Evolutionary conservation across 352 stramenopile genomes (phyloP).

Genomic region (Blastocystis sp.): DNA sequence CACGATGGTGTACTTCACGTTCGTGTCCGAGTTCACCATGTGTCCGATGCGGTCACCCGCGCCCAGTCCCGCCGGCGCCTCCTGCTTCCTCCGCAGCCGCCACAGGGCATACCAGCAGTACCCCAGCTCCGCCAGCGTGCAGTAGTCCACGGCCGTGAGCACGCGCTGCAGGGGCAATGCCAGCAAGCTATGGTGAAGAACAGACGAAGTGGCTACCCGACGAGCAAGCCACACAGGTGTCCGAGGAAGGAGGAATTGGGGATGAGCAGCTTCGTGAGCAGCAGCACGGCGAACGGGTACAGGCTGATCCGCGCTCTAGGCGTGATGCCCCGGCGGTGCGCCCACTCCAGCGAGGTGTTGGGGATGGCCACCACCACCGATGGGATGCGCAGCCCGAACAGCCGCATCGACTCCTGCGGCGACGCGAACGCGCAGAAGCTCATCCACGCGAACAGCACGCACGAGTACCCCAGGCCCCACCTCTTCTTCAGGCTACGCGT

Average conservation of each 20-base stretch:
- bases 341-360: background rate
- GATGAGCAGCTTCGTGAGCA: conserved; percentile 60
- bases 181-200: conserved; percentile 11
- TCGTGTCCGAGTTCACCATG: conserved; percentile 67
- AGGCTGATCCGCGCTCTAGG: conserved; percentile 30
- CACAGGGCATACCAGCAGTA: conserved; percentile 19
- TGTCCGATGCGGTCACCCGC: background rate
- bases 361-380: conserved; percentile 11
- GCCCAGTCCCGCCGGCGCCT: background rate
- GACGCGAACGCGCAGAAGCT: background rate
- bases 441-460: conserved; percentile 64
- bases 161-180: background rate
- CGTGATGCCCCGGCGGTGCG: background rate
- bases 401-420: background rate
- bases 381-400: conserved; percentile 55
- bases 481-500: background rate
- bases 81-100: background rate
- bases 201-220: conserved; percentile 1
- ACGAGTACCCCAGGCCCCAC: conserved; percentile 50
- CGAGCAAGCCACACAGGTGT: conserved; percentile 37
- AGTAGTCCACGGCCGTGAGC: background rate
- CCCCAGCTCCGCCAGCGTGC: background rate
- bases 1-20: conserved; percentile 58
- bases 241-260: conserved; percentile 59
- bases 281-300: conserved; percentile 54